phyloP scores from a whole-genome alignment of 306 rosid genomes.

The Coriaria nepalensis region DNA sequence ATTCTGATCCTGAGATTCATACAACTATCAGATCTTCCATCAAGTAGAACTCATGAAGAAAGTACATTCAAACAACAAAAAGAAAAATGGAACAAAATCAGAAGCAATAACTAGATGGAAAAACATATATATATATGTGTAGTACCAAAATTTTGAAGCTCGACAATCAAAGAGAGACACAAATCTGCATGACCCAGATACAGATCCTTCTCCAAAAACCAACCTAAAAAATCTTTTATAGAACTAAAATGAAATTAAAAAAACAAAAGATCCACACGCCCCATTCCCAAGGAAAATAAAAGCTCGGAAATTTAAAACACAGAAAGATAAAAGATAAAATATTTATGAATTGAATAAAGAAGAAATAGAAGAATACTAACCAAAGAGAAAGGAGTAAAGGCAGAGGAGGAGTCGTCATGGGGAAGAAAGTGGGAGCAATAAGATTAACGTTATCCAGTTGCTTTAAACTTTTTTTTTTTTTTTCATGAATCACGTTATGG shows the following conservation, averaged over 20 bases:
- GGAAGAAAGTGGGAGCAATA: conserved; percentile 17
- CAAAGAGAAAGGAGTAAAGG: conserved; percentile 15
- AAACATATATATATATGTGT: no score
- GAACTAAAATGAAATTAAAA: conserved; percentile 4
- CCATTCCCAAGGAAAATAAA: conserved; percentile 17
- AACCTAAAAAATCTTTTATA: conserved; percentile 13
- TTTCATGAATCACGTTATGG: conserved; percentile 10
- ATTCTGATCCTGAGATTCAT: conserved; percentile 18
- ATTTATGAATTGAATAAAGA: conserved; percentile 8
- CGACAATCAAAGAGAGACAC: background rate
- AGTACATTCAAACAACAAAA: no score
- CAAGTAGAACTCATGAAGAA: no score
- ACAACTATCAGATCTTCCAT: no score
- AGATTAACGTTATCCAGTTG: conserved; percentile 32
- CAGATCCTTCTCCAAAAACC: conserved; percentile 5
- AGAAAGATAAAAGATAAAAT: conserved; percentile 2
- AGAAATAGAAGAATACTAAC: conserved; percentile 8
- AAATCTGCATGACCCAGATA: conserved; percentile 26
- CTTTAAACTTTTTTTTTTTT: no score
- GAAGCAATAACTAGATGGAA: no score
- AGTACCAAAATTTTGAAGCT: conserved; percentile 9
- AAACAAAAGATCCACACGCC: background rate
- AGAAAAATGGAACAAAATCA: no score
- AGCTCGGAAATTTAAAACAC: conserved; percentile 1
- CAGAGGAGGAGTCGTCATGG: no score